Evolutionary conservation across 495 filamentous ascomycete species (phyloP), one percentile per base, ranked within the genome.

Genomic region (Penicillium pancosmium): DNA sequence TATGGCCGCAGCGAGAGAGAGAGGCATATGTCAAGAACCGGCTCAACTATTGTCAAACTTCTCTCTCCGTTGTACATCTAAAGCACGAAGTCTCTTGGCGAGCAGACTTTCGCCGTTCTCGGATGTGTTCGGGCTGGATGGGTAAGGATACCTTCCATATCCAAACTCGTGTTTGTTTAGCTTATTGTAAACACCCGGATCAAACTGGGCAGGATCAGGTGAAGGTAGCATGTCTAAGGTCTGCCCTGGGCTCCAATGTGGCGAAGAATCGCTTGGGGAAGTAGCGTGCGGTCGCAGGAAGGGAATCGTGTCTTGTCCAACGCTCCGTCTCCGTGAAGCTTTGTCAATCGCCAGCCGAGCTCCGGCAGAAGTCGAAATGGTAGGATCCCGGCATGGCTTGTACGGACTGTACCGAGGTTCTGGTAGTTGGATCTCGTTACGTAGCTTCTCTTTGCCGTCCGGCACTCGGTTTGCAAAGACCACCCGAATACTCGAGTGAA

Each of bases 391-490:
- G 18, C 78, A 79, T 0, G 91, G 83, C 72, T 91, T 96, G 76
- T 97, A 99, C 12, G 87, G 79, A 57, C 86, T 89, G 66, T 90
- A 99, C 36, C 88, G 84, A 44, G 94, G 94, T 56, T 97, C 91
- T 0, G 95, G 93, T 50, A 89, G 78, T 52, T 95, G 90, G 31
- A 93, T 89, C 68, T 99, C 94, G 67, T 95, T 97, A 8, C 88
- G 85, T 41, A 99, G 80, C 56, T 86, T 91, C 75, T 98, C 94
- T 68, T 98, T 97, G 27, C 92, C 94, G 67, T 99, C 94, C 0
- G 95, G 94, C 3, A 97, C 95, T 27, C 94, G 86, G 70, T 99
- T 99, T 53, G 94, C 94, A 72, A 99, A 99, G 3, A 99, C 94
- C 47, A 99, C 91, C 33, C 94, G 85, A 57, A 98, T 90, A 56